Base-by-base conservation (phyloP, 2,329 filamentous ascomycete genomes). In the Cladosporium phlei region DNA sequence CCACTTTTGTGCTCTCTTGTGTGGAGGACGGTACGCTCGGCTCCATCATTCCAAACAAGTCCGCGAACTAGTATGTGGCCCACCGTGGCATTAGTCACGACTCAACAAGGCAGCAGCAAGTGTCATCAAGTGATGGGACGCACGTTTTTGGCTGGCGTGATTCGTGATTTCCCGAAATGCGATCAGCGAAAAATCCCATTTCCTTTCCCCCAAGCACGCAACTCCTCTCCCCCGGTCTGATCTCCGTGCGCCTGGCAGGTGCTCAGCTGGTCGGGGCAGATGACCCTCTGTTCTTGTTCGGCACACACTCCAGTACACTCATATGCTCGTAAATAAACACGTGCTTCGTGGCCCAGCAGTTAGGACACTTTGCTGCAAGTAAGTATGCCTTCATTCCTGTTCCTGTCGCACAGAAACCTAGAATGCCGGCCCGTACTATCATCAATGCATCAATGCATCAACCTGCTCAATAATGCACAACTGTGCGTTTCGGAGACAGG, bases 341-440 rank as follows among this genome's bases (percentile, higher is more conserved):
- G n/a, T 22, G 21, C 28, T 43, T 43, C 29, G 29, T 43, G 39
- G 27, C 14, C 39, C 24, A 32, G 29, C 29, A 25, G 12, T 25
- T 17, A 33, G n/a, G n/a, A n/a, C n/a, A n/a, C n/a, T n/a, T n/a
- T 43, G 39, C 29, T 34, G 39, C 39, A 11, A 29, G 21, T 33
- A 28, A n/a, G 34, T 22, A 12, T 43, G 39, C 39, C 42, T 45
- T 45, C 42, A 45, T 45, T 45, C 42, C 40, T 32, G 29, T 44
- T 25, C 16, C 42, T 29, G 40, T 34, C 32, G 42, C 42, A 45
- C 42, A 32, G 42, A 22, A n/a, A n/a, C n/a, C n/a, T n/a, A n/a
- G n/a, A n/a, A n/a, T n/a, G n/a, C n/a, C n/a, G n/a, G n/a, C n/a
- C n/a, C n/a, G n/a, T n/a, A n/a, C n/a, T n/a, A n/a, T n/a, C n/a